A percentile compares a stretch with the other conserved stretches of the same genome.
These are phyloP conservation scores for Trichomonas gallinae DNA, from an alignment of 208 protist species.

Conservation along the genomic window DNA sequence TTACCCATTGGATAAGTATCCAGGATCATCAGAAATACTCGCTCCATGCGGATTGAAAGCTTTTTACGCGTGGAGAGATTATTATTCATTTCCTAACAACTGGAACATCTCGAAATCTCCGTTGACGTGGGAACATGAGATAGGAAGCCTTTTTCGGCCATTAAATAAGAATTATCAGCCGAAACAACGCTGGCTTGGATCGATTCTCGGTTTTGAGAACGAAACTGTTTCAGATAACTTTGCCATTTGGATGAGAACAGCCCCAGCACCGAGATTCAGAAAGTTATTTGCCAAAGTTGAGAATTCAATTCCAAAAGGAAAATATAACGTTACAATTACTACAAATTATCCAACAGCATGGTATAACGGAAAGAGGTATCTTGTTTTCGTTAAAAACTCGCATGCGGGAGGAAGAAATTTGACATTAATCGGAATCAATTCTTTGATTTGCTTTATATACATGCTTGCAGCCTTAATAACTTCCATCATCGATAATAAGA, in stretches of 20 bases:
- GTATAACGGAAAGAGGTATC: background rate
- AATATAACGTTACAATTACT: background rate
- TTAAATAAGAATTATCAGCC: background rate
- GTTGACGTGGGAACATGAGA: background rate
- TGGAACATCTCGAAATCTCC: background rate
- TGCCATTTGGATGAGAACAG: background rate
- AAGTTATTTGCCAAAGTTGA: background rate
- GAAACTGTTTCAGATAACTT: background rate
- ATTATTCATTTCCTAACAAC: background rate
- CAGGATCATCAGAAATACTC: background rate
- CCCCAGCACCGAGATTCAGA: background rate
- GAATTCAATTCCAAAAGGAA: background rate
- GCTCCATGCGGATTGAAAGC: background rate
- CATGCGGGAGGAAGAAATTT: background rate
- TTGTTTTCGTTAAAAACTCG: background rate
- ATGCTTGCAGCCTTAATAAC: background rate
- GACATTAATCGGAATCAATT: background rate
- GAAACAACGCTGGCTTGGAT: background rate
- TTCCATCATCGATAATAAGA: background rate
- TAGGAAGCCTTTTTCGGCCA: background rate
- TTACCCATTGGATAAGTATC: background rate
- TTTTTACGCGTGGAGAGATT: background rate
- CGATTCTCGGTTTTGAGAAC: background rate
- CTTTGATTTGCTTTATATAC: background rate
- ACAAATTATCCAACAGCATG: background rate